Evolutionary conservation across 2,329 filamentous ascomycete genomes (phyloP), one percentile per base, ranked within the genome.

Genomic region (Cladosporium sp.): DNA sequence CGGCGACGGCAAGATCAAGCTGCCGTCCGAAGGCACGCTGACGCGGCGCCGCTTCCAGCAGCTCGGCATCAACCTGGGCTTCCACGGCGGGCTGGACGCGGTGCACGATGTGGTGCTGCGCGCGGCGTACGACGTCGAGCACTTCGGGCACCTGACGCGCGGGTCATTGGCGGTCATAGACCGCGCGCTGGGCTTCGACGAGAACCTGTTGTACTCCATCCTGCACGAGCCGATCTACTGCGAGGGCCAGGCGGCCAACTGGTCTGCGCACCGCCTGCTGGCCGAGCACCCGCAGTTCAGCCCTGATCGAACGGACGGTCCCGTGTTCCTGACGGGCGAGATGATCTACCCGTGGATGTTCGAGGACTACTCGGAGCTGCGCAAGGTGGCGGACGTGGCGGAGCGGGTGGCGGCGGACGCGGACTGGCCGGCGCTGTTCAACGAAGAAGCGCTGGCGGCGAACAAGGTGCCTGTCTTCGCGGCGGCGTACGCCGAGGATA

Each of bases 291-390:
- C 73, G 0, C 70, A 70, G 13, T 83, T 81, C 66, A 70, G 74
- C 49, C 62, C 74, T 14, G 69, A 73, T 2, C 68, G 67, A 7
- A 56, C 56, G 19, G 68, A 74, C 5, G 66, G 72, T 2, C 84
- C 85, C 0, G 74, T 93, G 18, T 87, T 80, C 68, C 95, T 96
- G 72, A 89, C 88, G 0, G 90, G 91, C 55, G 92, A 97, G 72
- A 96, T 95, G 89, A 81, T 95, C 46, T 95, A 84, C 67, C 85
- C 87, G 1, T 86, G 87, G 69, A 87, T 91, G 77, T 91, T 95
- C 60, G 82, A 90, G 35, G 85, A 85, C 13, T 92, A 89, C 63
- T 76, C 82, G 1, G 89, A 95, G 68, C 80, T 97, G 16, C 72
- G 72, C n/a, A 74, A 81, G 53, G 70, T 97, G 43, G 79, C 79